Evolutionary conservation across 441 rosid species (phyloP), one percentile per base, ranked within the genome.

Genomic region (Theobroma grandiflorum): DNA sequence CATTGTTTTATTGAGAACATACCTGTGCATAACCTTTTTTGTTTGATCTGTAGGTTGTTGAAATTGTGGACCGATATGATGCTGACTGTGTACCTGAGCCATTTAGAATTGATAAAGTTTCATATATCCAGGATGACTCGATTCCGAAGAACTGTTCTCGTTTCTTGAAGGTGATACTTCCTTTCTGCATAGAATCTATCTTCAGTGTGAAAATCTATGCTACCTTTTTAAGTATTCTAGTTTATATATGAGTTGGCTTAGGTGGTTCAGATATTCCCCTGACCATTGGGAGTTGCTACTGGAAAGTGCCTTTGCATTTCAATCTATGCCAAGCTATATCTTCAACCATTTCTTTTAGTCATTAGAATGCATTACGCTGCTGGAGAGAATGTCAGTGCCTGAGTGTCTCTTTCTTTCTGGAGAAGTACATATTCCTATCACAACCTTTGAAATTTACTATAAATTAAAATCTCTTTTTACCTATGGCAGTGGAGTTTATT

Each of bases 31-130:
- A 61, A 58, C 66, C 66, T 22, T 37, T 73, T 53, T 55, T 68
- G 37, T 75, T 80, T 81, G 59, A 55, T 65, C 79, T 83, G 76
- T 86, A 95, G 99, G 97, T 92, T 83, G 84, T 90, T 75, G 98
- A 94, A 84, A 88, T 95, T 80, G 84, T 88, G 77, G 92, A 91
- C 10, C 90, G 91, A 26, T 95, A 95, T 78, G 99, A 95, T 82
- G 85, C 76, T 58, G 97, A 90, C 16, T 95, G 99, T 72, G 82
- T 92, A 59, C 99, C 94, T 76, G 90, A 87, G 81, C 85, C 74
- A 74, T 91, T 81, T 80, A 87, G 49, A 86, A 78, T 81, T 78
- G 91, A 87, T 81, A 92, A 88, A 83, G 83, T 90, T 31, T 86
- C 93, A 38, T 95, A 90, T 74, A 90, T 94, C 66, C 85, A 88